A percentile compares a stretch with the other conserved stretches of the same genome.
phyloP scores from a whole-genome alignment of 2,329 filamentous ascomycete genomes.

The Aspergillus sp. region DNA sequence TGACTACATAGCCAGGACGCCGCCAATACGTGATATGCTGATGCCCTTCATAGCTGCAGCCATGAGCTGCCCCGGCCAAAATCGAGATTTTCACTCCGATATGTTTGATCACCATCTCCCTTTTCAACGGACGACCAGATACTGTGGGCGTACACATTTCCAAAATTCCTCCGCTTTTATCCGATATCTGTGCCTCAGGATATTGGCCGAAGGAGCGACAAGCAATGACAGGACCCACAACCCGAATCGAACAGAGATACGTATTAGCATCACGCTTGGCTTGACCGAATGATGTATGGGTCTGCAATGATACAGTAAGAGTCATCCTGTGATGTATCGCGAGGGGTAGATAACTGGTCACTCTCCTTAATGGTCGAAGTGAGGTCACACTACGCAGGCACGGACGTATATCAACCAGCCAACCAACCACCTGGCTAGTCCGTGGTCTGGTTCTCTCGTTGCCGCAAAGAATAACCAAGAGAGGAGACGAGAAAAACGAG shows the following conservation, averaged over 20 bases:
- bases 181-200: background rate
- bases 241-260: background rate
- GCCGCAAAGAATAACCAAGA: background rate
- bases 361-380: background rate
- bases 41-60: background rate
- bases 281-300: background rate
- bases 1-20: background rate
- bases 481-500: background rate
- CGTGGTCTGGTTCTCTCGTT: background rate
- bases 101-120: background rate
- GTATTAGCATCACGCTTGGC: background rate
- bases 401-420: background rate
- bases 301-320: background rate
- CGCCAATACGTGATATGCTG: background rate
- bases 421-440: background rate
- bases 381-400: background rate
- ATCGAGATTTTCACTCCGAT: background rate
- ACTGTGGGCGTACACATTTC: background rate
- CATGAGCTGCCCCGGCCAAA: background rate
- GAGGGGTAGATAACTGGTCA: background rate
- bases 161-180: too few species aligned
- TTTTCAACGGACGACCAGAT: background rate
- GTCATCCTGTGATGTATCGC: background rate
- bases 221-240: background rate
- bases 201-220: slow-evolving; percentile 2